Conservation (phyloP, 2,329 filamentous ascomycete species). For the Scedosporium apiospermum region DNA sequence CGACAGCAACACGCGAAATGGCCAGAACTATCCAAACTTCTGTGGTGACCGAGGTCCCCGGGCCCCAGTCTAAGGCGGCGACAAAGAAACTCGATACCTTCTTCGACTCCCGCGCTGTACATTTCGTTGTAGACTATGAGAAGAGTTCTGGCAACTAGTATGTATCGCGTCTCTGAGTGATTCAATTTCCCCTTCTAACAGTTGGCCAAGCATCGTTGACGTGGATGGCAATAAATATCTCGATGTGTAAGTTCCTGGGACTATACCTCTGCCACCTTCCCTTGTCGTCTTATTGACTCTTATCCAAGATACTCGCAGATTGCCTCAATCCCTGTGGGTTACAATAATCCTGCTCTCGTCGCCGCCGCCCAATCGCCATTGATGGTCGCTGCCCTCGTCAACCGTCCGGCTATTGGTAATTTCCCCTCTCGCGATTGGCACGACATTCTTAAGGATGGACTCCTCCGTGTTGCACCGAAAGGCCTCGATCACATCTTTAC, state of each 20-base stretch:
- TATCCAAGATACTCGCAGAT: slow-evolving; percentile 69
- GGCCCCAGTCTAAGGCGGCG: slow-evolving; percentile 27
- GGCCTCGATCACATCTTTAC: slow-evolving; percentile 87
- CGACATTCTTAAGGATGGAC: slow-evolving; percentile 65
- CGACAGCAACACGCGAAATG: slow-evolving; percentile 15
- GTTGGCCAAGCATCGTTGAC: slow-evolving; percentile 28
- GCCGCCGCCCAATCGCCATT: slow-evolving; percentile 63
- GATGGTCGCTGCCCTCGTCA: slow-evolving; percentile 74
- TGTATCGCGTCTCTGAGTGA: background rate
- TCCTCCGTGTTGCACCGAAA: slow-evolving; percentile 73
- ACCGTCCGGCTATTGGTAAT: slow-evolving; percentile 82
- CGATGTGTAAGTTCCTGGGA: slow-evolving; percentile 30
- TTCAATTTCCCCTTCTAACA: background rate
- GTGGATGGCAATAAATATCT: slow-evolving; percentile 39
- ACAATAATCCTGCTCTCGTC: slow-evolving; percentile 75
- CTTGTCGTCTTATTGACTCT: background rate
- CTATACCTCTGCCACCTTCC: slow-evolving; percentile 9
- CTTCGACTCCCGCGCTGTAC: slow-evolving; percentile 41
- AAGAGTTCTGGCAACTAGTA: slow-evolving; percentile 43
- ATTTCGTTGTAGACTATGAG: slow-evolving; percentile 43
- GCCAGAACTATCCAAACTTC: slow-evolving; percentile 22
- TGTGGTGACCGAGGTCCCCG: slow-evolving; percentile 28
- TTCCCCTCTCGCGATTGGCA: slow-evolving; percentile 84
- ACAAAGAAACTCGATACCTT: slow-evolving; percentile 34
- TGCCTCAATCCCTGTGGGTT: slow-evolving; percentile 83